Conservation (phyloP, 768 basidiomycete species). For the Xerocomellus intermedius region DNA sequence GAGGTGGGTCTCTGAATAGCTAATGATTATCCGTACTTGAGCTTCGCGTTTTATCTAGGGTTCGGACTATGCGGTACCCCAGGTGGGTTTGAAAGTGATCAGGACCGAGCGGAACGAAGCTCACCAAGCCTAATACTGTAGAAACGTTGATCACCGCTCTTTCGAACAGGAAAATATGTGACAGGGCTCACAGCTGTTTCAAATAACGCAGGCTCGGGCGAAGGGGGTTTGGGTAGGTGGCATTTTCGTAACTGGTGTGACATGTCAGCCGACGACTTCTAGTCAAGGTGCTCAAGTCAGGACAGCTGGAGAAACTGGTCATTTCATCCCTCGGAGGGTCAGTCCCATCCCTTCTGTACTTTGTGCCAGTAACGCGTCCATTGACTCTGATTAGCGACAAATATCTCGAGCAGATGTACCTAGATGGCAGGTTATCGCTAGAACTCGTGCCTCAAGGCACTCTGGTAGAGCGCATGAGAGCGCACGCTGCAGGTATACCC, state of each 20-base stretch:
- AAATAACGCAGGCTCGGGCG: constrained; percentile 76
- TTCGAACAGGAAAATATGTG: constrained; percentile 65
- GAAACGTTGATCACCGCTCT: constrained; percentile 81
- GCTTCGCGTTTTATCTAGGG: constrained; percentile 41
- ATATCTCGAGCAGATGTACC: constrained; percentile 75
- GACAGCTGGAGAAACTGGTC: constrained; percentile 77
- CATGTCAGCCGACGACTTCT: background rate
- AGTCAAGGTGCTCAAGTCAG: constrained; percentile 71
- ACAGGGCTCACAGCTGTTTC: constrained; percentile 74
- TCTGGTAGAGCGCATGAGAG: constrained; percentile 82
- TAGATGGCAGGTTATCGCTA: constrained; percentile 74
- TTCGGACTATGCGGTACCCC: constrained; percentile 89
- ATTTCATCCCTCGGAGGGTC: constrained; percentile 86
- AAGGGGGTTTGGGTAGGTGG: constrained; percentile 62
- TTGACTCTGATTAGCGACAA: constrained; percentile 57
- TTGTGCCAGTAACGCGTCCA: background rate
- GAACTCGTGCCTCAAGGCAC: constrained; percentile 91
- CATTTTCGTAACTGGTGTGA: background rate
- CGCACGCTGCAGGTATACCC: constrained; percentile 83
- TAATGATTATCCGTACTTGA: background rate
- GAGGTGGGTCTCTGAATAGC: constrained; percentile 54
- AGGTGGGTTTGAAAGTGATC: constrained; percentile 39
- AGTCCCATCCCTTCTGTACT: constrained; percentile 13
- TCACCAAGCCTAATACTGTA: constrained; percentile 24
- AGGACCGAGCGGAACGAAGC: background rate